Base-by-base conservation (phyloP, 2,329 filamentous ascomycete species). In the Lomentospora prolificans region DNA sequence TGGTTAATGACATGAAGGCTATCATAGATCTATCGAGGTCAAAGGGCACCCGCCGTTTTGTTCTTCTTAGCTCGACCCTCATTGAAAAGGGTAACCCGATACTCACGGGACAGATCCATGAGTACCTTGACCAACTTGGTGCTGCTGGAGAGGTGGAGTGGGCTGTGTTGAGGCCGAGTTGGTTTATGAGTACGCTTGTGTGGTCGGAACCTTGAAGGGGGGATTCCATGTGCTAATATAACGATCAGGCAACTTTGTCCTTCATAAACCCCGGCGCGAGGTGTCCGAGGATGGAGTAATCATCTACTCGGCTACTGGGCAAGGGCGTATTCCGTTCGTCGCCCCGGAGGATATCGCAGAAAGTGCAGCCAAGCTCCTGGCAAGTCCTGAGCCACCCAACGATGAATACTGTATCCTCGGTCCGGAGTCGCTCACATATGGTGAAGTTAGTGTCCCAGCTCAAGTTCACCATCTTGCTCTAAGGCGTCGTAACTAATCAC, bases 321-420 rank as follows among this genome's bases (percentile, higher is more conserved):
- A 69, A 6, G 76, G 75, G 22, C 70, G 67, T 58, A 65, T 77
- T n/a, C 73, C 74, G 0, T 77, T 74, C 62, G 66, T 79, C 4
- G 70, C 70, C 12, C 69, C 70, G 4, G 63, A 70, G 27, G 76
- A 79, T 56, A 75, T 79, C 53, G 75, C 75, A 0, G 69, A 68
- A 3, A 70, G 75, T 2, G 75, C 71, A 1, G 68, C 69, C 56
- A 61, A 66, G 44, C 67, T 70, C 1, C 63, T 79, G 44, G 72
- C 68, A 6, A 66, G 69, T 17, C 56, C 64, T 25, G 63, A 69
- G 9, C 58, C 71, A 3, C 70, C 71, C 12, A 75, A 77, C 57
- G 69, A 64, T 0, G 72, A 77, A 30, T 67, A 65, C 55, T 9
- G 69, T 1, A 58, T 74, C 10, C 53, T 72, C 1, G 70, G 72